A percentile compares a stretch with the other conserved stretches of the same genome.
Evolutionary conservation across 768 basidiomycete species (phyloP).

Genomic region (Podaxis pistillaris): DNA sequence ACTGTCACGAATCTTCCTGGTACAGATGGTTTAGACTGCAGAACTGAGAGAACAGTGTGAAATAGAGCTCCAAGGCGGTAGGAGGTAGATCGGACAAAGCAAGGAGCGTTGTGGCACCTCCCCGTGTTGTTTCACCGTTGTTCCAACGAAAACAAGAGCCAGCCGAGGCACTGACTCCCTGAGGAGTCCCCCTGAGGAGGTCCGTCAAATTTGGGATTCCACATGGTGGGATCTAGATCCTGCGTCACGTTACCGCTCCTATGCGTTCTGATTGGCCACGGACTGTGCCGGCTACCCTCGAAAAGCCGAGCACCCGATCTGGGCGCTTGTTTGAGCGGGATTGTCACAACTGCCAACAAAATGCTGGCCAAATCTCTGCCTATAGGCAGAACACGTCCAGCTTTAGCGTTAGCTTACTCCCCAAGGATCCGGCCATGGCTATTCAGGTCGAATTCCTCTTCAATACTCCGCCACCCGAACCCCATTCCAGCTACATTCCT

Average conservation of each 20-base stretch:
- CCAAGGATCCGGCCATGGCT: not conserved
- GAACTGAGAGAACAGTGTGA: not conserved
- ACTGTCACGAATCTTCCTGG: slow-evolving; percentile 2
- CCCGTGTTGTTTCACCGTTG: not conserved
- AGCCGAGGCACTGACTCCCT: not conserved
- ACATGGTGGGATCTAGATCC: not conserved
- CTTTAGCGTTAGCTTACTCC: not conserved
- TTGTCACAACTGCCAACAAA: not conserved
- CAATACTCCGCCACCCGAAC: slow-evolving; percentile 22
- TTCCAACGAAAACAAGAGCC: not conserved
- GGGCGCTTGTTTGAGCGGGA: not conserved
- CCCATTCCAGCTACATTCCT: slow-evolving; percentile 55
- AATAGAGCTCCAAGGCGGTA: not conserved
- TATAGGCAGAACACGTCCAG: not conserved
- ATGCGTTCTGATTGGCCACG: not conserved
- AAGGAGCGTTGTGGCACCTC: not conserved
- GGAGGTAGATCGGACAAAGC: not conserved
- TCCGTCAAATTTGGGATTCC: not conserved
- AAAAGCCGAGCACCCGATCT: not conserved
- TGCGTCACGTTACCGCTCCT: not conserved
- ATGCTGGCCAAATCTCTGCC: not conserved
- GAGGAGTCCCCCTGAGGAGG: not conserved
- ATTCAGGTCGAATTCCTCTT: not conserved
- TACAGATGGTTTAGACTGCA: not conserved
- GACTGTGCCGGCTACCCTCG: not conserved